Evolutionary conservation across 2,329 filamentous ascomycete species (phyloP).

Genomic region (Colletotrichum euphorbiae): DNA sequence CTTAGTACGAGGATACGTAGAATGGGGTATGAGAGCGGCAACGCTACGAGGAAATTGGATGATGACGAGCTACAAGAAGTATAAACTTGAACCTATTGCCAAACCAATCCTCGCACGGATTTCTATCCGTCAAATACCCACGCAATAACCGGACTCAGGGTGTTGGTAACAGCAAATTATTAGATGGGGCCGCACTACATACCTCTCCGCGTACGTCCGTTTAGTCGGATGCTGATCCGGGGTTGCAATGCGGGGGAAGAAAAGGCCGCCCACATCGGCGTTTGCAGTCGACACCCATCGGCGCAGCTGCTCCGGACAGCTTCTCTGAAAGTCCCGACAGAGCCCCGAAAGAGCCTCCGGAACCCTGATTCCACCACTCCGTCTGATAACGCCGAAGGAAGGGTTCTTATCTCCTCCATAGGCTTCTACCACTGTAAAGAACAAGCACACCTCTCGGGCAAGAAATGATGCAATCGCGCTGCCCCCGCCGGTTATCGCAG

Average conservation of each 20-base stretch:
- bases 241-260: slow-evolving; percentile 2
- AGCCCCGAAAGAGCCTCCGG: background rate
- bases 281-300: too few species aligned
- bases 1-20: background rate
- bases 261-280: slow-evolving; percentile 16
- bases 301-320: too few species aligned
- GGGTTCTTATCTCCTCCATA: background rate
- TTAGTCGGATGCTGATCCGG: background rate
- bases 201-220: background rate
- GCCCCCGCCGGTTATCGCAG: slow-evolving; percentile 37
- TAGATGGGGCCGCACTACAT: background rate
- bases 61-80: background rate
- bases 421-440: background rate
- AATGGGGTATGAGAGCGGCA: background rate
- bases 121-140: too few species aligned
- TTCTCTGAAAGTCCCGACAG: background rate
- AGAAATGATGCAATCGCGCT: slow-evolving; percentile 32
- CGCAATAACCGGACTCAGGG: background rate
- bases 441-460: background rate
- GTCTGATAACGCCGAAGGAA: too few species aligned
- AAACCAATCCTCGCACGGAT: too few species aligned
- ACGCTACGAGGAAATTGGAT: background rate
- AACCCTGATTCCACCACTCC: too few species aligned
- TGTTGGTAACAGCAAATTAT: background rate
- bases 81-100: too few species aligned